Percentiles rank a stretch among this genome's conserved stretches.
phyloP scores from a whole-genome alignment of 345 rosid species.

The Barbarea vulgaris region DNA sequence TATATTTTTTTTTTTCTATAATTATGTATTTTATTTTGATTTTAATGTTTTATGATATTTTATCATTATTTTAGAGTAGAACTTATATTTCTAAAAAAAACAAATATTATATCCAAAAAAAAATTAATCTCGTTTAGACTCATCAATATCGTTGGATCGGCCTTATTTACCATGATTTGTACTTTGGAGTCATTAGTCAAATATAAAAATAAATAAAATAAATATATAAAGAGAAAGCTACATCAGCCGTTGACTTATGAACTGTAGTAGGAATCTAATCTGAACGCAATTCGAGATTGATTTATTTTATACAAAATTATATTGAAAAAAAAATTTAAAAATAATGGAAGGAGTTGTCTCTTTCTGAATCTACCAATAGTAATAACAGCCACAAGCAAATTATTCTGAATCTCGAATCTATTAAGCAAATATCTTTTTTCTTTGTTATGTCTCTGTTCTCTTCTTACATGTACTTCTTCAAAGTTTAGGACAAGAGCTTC shows the following conservation, averaged over 20 bases:
- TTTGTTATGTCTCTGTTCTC: conserved; percentile 1
- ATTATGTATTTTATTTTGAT: too few species aligned
- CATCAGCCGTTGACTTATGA: conserved; percentile 31
- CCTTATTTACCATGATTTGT: not conserved
- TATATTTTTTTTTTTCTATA: too few species aligned
- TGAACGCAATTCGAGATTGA: conserved; percentile 13
- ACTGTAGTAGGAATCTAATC: conserved; percentile 1
- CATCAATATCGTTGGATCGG: too few species aligned
- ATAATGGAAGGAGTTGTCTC: not conserved
- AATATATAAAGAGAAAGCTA: not conserved
- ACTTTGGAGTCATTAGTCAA: too few species aligned
- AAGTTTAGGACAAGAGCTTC: conserved; percentile 14
- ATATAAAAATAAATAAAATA: too few species aligned
- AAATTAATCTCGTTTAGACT: too few species aligned
- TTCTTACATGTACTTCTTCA: not conserved
- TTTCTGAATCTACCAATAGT: conserved; percentile 17
- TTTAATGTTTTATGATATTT: too few species aligned
- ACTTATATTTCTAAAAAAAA: too few species aligned
- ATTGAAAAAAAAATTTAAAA: not conserved
- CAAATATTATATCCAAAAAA: too few species aligned
- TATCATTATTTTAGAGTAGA: too few species aligned
- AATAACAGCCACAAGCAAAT: conserved; percentile 19
- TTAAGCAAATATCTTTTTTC: not conserved
- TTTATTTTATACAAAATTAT: not conserved
- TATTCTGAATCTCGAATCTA: conserved; percentile 12